Evolutionary conservation across 73 alveolate genomes (phyloP), one percentile per base, ranked within the genome.

Genomic region (Chromera velia): DNA sequence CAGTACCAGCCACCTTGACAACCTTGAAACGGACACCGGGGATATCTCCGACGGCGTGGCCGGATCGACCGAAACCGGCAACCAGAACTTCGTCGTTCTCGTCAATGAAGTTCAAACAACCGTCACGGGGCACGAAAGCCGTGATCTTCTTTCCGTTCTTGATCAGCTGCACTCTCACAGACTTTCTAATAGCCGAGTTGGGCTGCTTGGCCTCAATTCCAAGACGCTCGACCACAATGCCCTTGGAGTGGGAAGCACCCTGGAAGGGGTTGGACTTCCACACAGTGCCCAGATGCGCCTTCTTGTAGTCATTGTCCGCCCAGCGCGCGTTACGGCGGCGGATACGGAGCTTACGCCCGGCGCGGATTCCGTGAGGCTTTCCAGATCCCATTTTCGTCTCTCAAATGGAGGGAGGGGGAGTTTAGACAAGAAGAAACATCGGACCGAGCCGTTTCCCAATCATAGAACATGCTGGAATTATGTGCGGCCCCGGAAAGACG

Each of bases 171-270:
- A 93, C 98, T 85, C 95, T 89, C 73, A 77, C 91, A 65, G 92
- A 93, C 93, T 93, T 93, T 62, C 98, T 84, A 82, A 93, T 89
- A 88, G 98, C 98, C 31, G 98, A 93, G 91, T 93, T 93, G 69
- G 98, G 98, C 93, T 92, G 95, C 80, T 93, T 93, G 79, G 98
- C 98, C 78, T 93, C 98, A 65, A 91, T 96, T 84, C 96, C 94
- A 73, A 91, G 90, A 90, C 91, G 91, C 92, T 93, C 96, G 75
- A 93, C 94, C 67, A 93, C 98, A 73, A 93, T 93, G 78, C 98
- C 98, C 65, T 95, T 91, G 55, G 98, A 96, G 80, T 89, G 95
- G 32, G 98, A 91, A 32, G 98, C 90, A 81, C 91, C 95, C 79
- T 88, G 91, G 94, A 93, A 91, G 72, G 98, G 98, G 66, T 90